Conservation (phyloP, 768 basidiomycete genomes). For the Austroboletus eburneus region DNA sequence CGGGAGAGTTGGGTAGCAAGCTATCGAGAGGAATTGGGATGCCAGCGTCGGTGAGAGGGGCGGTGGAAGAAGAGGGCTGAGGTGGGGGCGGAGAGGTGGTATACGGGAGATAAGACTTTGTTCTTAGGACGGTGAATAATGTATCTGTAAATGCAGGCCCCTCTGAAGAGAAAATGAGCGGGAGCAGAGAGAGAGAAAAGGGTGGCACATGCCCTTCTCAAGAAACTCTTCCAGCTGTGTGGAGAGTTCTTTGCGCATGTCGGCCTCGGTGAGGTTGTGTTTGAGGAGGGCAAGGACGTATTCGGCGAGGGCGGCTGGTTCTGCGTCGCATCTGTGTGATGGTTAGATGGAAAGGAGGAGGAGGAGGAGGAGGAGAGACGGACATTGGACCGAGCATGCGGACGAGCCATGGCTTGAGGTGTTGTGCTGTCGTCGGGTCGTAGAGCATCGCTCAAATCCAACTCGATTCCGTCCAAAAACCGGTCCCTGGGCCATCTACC, state of each 20-base stretch:
- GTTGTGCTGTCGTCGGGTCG: conserved; percentile 57
- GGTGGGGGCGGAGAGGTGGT: conserved; percentile 39
- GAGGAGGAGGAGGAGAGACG: neutral
- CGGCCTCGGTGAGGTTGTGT: conserved; percentile 77
- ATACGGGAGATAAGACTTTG: conserved; percentile 84
- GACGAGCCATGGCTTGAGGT: conserved; percentile 87
- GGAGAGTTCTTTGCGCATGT: conserved; percentile 75
- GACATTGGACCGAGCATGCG: conserved; percentile 90
- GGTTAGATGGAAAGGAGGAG: conserved; percentile 3
- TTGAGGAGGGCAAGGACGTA: conserved; percentile 92
- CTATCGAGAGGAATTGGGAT: conserved; percentile 79
- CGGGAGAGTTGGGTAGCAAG: conserved; percentile 47
- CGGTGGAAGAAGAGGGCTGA: conserved; percentile 33
- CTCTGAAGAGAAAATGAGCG: conserved; percentile 40
- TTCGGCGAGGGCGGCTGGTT: conserved; percentile 88
- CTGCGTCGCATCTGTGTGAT: conserved; percentile 81
- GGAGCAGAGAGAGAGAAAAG: conserved; percentile 4
- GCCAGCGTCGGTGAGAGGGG: conserved; percentile 48
- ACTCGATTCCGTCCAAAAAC: neutral
- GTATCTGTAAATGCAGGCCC: conserved; percentile 75
- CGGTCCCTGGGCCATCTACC: conserved; percentile 1
- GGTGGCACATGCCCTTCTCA: conserved; percentile 61
- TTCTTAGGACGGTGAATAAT: conserved; percentile 79
- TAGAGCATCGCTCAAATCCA: conserved; percentile 48
- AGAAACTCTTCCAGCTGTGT: conserved; percentile 88